Conservation (phyloP, 2,329 filamentous ascomycete species). For the Apiospora marii region DNA sequence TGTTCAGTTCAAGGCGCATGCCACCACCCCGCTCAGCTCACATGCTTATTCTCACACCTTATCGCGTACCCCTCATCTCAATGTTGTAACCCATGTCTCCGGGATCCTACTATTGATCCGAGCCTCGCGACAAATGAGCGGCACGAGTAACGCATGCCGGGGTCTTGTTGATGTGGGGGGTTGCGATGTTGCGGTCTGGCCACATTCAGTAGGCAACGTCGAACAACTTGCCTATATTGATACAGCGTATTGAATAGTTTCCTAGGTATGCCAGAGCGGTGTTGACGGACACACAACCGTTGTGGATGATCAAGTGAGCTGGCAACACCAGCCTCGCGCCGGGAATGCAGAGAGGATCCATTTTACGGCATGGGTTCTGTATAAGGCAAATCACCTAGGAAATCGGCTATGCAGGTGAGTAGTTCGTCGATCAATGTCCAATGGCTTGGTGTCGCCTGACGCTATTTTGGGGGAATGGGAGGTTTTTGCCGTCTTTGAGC, state of each 20-base stretch:
- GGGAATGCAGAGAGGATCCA: conserved; percentile 29
- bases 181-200: conserved; percentile 7
- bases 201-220: conserved; percentile 9
- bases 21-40: conserved; percentile 16
- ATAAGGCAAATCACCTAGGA: conserved; percentile 27
- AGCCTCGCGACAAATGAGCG: conserved; percentile 8
- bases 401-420: conserved; percentile 23
- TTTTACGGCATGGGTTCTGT: conserved; percentile 35
- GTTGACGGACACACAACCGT: neutral
- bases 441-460: conserved; percentile 28
- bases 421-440: conserved; percentile 28
- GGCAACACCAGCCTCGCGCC: conserved; percentile 35
- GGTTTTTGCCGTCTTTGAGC: neutral
- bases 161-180: neutral
- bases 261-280: conserved; percentile 10
- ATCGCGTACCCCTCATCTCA: conserved; percentile 1
- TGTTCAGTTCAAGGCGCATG: conserved; percentile 17
- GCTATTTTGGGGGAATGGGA: conserved; percentile 35
- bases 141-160: neutral
- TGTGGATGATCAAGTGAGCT: conserved; percentile 21
- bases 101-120: conserved; percentile 6
- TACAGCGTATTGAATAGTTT: neutral
- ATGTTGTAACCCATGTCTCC: conserved; percentile 6
- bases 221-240: neutral
- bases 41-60: neutral